Evolutionary conservation across 2,329 filamentous ascomycete genomes (phyloP).

Genomic region (Fusarium sp.): DNA sequence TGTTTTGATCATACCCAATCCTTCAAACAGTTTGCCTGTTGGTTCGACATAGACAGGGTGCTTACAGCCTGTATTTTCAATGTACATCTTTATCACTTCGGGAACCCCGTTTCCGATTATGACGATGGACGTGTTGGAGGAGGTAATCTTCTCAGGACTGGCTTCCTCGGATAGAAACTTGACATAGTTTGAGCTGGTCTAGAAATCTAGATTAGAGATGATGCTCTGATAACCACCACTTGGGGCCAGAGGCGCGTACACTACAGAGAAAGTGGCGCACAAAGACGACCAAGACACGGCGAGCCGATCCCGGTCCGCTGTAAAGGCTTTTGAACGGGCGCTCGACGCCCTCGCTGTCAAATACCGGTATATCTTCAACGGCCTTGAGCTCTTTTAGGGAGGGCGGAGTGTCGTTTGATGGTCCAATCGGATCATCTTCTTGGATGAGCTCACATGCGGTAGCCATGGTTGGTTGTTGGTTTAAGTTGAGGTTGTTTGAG

Average conservation of each 20-base stretch:
- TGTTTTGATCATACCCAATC: conserved; percentile 20
- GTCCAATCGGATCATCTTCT: background rate
- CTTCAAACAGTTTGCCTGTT: conserved; percentile 12
- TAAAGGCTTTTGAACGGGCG: conserved; percentile 30
- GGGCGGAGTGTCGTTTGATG: conserved; percentile 16
- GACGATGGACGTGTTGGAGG: conserved; percentile 18
- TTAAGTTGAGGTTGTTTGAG: background rate
- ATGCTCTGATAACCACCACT: background rate
- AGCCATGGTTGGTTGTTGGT: background rate
- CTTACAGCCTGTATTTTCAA: conserved; percentile 24
- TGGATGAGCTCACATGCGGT: background rate
- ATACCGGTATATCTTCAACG: conserved; percentile 9
- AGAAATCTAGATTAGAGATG: background rate
- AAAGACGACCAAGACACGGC: conserved; percentile 23
- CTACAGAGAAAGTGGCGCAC: conserved; percentile 31
- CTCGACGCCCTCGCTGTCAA: conserved; percentile 7
- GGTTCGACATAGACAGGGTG: conserved; percentile 28
- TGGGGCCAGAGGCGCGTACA: background rate
- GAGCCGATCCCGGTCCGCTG: background rate
- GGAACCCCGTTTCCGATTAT: conserved; percentile 13
- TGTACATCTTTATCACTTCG: conserved; percentile 18
- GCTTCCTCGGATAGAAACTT: conserved; percentile 16
- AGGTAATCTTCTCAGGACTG: conserved; percentile 19
- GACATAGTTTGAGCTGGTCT: conserved; percentile 22
- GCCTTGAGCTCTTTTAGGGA: background rate